phyloP scores from a whole-genome alignment of 768 basidiomycete species.

The Mrakia hoshinonis region DNA sequence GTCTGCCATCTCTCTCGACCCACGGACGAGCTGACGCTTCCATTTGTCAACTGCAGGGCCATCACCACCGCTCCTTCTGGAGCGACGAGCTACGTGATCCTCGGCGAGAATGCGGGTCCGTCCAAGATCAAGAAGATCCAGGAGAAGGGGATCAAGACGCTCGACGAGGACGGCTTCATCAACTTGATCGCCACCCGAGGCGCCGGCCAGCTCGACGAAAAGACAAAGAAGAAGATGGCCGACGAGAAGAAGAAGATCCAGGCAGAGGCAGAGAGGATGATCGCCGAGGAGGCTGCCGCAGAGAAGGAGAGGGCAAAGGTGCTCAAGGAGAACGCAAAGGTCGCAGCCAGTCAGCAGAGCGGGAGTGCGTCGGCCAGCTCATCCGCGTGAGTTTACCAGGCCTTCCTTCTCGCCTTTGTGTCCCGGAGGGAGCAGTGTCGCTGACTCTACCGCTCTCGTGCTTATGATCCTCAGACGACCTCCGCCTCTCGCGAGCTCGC shows the following conservation, averaged over 20 bases:
- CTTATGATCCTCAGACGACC: constrained; percentile 5
- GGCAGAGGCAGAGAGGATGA: constrained; percentile 66
- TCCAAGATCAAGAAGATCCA: constrained; percentile 79
- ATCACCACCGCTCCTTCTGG: constrained; percentile 80
- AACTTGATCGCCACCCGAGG: constrained; percentile 67
- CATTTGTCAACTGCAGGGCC: constrained; percentile 55
- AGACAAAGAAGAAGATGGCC: constrained; percentile 67
- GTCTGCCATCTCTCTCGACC: neutral
- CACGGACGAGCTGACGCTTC: neutral
- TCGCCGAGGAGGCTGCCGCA: constrained; percentile 34
- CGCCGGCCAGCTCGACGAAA: constrained; percentile 58
- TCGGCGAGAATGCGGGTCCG: constrained; percentile 80
- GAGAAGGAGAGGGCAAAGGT: constrained; percentile 44
- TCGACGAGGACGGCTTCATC: constrained; percentile 81
- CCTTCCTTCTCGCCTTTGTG: no score
- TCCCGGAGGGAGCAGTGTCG: no score
- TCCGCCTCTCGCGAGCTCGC: constrained; percentile 41
- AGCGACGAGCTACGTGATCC: constrained; percentile 78
- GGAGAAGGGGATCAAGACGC: constrained; percentile 63
- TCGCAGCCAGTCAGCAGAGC: neutral
- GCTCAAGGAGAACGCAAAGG: constrained; percentile 50
- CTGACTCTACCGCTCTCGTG: no score
- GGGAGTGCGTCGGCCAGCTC: constrained; percentile 32
- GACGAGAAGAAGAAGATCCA: constrained; percentile 71
- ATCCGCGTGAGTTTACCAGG: neutral